Conservation (phyloP, 73 alveolate species). For the Paramecium tetraurelia region DNA sequence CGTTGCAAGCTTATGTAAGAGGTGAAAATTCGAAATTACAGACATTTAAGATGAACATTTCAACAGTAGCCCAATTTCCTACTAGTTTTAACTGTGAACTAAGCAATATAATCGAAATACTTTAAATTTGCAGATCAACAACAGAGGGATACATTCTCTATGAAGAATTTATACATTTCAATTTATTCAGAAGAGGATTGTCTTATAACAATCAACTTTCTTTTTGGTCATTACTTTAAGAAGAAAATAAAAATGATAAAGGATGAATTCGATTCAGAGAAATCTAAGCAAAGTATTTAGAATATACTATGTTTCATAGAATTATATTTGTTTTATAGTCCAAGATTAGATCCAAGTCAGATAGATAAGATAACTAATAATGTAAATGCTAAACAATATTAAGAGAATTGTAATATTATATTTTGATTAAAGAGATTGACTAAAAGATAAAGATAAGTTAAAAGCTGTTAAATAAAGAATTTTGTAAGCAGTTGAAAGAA, state of each 20-base stretch:
- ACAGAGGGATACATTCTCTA: background rate
- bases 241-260: background rate
- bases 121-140: background rate
- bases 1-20: background rate
- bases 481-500: background rate
- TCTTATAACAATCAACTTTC: background rate
- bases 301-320: background rate
- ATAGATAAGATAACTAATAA: background rate
- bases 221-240: background rate
- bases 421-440: background rate
- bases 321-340: background rate
- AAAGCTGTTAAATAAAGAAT: background rate
- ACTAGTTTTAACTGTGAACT: conserved; percentile 24
- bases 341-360: background rate
- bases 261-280: background rate
- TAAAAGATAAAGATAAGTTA: background rate
- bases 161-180: background rate
- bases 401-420: background rate
- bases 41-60: background rate
- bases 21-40: background rate
- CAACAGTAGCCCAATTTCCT: conserved; percentile 2
- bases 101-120: background rate
- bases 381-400: background rate
- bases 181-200: conserved; percentile 33
- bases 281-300: background rate